phyloP scores from a whole-genome alignment of 345 rosid genomes.

The Murraya koenigii region DNA sequence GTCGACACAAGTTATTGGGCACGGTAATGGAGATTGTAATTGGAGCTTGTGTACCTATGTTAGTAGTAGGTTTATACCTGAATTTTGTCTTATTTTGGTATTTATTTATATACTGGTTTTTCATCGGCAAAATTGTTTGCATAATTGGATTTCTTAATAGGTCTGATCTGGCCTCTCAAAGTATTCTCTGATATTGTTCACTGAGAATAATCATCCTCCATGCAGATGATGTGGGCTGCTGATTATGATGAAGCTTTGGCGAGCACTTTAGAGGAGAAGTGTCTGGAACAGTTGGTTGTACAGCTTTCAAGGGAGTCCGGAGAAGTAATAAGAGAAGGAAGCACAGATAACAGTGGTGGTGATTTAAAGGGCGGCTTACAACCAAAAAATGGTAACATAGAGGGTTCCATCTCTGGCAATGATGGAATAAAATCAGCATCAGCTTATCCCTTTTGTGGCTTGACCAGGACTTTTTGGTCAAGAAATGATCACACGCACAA shows the following conservation, averaged over 20 bases:
- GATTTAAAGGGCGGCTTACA: constrained; percentile 39
- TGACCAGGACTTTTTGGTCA: constrained; percentile 67
- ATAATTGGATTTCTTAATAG: not conserved
- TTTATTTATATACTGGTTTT: not conserved
- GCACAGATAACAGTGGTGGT: constrained; percentile 35
- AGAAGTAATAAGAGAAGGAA: constrained; percentile 44
- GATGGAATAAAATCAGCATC: constrained; percentile 51
- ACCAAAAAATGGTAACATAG: constrained; percentile 42
- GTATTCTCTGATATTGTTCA: not conserved
- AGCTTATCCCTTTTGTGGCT: constrained; percentile 64
- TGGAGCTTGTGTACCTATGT: not conserved
- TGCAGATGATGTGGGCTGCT: constrained; percentile 99
- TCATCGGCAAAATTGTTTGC: not conserved
- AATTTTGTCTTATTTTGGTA: not conserved
- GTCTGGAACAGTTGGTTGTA: constrained; percentile 68
- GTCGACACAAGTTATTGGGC: not conserved
- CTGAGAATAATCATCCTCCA: constrained; percentile 18
- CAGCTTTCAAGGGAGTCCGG: constrained; percentile 46
- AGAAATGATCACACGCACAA: constrained; percentile 53
- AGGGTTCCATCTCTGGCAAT: constrained; percentile 37
- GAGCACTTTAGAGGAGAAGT: constrained; percentile 58
- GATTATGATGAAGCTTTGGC: constrained; percentile 68
- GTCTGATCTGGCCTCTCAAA: not conserved
- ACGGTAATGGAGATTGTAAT: not conserved
- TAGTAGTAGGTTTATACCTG: not conserved